Evolutionary conservation across 2,329 filamentous ascomycete genomes (phyloP).

Genomic region (Zymoseptoria ardabiliae): DNA sequence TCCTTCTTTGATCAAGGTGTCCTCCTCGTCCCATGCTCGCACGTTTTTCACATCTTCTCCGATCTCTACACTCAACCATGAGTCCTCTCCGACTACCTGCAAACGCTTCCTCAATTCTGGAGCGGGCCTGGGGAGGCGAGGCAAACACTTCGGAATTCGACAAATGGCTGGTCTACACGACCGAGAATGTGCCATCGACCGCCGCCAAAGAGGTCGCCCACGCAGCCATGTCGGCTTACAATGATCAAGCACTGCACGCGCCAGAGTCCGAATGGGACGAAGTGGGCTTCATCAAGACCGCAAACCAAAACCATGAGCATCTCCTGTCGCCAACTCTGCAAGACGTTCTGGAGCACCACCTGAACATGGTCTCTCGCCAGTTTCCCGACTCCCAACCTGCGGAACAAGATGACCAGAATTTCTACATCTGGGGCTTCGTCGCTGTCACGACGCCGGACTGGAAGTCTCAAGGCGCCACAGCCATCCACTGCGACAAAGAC

Average conservation of each 20-base stretch:
- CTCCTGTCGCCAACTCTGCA: not conserved
- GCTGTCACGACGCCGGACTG: not conserved
- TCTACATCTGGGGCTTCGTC: not conserved
- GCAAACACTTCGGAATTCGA: not conserved
- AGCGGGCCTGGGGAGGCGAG: not conserved
- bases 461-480: not conserved
- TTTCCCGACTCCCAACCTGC: not conserved
- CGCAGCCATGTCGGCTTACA: not conserved
- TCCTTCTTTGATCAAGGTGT: too few relatives aligned
- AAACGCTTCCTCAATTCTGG: not conserved
- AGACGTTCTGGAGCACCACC: not conserved
- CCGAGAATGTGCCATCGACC: not conserved
- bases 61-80: not conserved
- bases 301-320: not conserved
- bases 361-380: not conserved
- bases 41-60: not conserved
- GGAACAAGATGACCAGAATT: not conserved
- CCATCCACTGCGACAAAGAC: not conserved
- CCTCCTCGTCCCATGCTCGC: not conserved
- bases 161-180: not conserved
- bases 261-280: slow-evolving; percentile 1
- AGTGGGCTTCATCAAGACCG: not conserved
- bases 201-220: not conserved
- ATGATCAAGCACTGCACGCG: not conserved
- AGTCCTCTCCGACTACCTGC: not conserved